phyloP scores from a whole-genome alignment of 495 filamentous ascomycete genomes.

The Penicillium chermesinum region DNA sequence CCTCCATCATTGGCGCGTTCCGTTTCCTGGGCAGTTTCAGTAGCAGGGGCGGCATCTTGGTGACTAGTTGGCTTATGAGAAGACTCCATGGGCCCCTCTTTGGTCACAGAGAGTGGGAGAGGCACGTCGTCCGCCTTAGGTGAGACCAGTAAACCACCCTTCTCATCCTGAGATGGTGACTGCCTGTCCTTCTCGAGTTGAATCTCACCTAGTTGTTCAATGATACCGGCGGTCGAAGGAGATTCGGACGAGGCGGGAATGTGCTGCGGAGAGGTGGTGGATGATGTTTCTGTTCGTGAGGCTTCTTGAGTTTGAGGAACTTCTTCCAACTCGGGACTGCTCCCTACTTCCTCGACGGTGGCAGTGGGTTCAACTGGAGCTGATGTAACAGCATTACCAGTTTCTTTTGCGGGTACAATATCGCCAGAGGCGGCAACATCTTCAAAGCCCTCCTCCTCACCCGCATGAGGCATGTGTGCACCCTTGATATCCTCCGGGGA shows the following conservation, averaged over 20 bases:
- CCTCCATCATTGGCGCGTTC: slow-evolving; percentile 21
- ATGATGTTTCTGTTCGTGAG: slow-evolving; percentile 1
- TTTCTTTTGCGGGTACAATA: slow-evolving; percentile 57
- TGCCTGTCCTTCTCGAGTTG: slow-evolving; percentile 38
- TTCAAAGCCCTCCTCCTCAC: slow-evolving; percentile 93
- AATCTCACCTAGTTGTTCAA: slow-evolving; percentile 48
- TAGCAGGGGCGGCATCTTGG: slow-evolving; percentile 19
- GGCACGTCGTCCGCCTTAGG: slow-evolving; percentile 63
- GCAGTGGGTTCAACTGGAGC: slow-evolving; percentile 1
- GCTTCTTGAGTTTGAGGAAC: not conserved
- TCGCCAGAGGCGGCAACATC: slow-evolving; percentile 72
- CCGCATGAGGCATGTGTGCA: slow-evolving; percentile 65
- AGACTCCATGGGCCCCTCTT: slow-evolving; percentile 19
- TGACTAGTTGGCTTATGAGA: slow-evolving; percentile 18
- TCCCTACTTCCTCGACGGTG: slow-evolving; percentile 11
- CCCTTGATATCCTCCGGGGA: slow-evolving; percentile 46
- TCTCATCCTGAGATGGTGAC: slow-evolving; percentile 5
- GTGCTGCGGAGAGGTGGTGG: slow-evolving; percentile 1
- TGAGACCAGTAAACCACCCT: slow-evolving; percentile 32
- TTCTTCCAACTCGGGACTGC: slow-evolving; percentile 8
- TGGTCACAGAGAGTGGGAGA: slow-evolving; percentile 54
- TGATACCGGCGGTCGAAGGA: slow-evolving; percentile 46
- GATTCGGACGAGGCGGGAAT: slow-evolving; percentile 20
- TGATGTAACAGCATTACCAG: slow-evolving; percentile 28
- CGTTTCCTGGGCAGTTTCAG: slow-evolving; percentile 18